Percentiles rank a stretch among this genome's conserved stretches.
phyloP scores from a whole-genome alignment of 2,329 filamentous ascomycete species.

The Aspergillus awamori region DNA sequence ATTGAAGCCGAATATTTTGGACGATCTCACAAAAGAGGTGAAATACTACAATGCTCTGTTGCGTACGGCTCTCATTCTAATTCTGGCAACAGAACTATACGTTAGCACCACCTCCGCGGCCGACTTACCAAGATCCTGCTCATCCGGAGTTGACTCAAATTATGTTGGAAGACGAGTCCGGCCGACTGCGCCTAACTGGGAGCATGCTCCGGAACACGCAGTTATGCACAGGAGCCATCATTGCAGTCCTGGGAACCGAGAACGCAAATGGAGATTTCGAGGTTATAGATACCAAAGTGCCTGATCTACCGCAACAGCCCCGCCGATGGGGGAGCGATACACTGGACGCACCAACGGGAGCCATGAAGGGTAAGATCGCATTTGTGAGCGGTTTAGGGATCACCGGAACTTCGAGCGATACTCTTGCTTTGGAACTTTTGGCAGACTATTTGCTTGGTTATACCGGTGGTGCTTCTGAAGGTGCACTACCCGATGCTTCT shows the following conservation, averaged over 20 bases:
- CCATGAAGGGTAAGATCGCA: slow-evolving; percentile 69
- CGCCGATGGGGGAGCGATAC: slow-evolving; percentile 72
- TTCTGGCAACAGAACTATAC: slow-evolving; percentile 72
- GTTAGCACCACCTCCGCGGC: slow-evolving; percentile 72
- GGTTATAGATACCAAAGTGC: slow-evolving; percentile 84
- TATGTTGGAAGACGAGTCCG: slow-evolving; percentile 95
- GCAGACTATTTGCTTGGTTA: slow-evolving; percentile 89
- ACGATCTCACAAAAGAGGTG: slow-evolving; percentile 92
- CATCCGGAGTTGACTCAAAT: slow-evolving; percentile 58
- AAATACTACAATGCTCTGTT: slow-evolving; percentile 31
- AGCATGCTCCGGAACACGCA: slow-evolving; percentile 66
- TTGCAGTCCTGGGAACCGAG: slow-evolving; percentile 93
- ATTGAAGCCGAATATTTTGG: slow-evolving; percentile 91
- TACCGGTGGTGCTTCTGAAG: slow-evolving; percentile 56
- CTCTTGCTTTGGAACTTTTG: slow-evolving; percentile 74
- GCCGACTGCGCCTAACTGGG: slow-evolving; percentile 78
- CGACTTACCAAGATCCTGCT: slow-evolving; percentile 70
- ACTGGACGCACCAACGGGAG: slow-evolving; percentile 36
- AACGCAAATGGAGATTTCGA: slow-evolving; percentile 91
- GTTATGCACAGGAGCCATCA: slow-evolving; percentile 88
- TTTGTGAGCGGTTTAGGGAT: slow-evolving; percentile 88
- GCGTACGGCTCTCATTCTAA: slow-evolving; percentile 15
- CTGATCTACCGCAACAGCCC: slow-evolving; percentile 81
- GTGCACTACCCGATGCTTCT: slow-evolving; percentile 33
- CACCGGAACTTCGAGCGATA: slow-evolving; percentile 73